Evolutionary conservation across 176 grass and related monocot genomes (phyloP).

Genomic region (Avena insularis): DNA sequence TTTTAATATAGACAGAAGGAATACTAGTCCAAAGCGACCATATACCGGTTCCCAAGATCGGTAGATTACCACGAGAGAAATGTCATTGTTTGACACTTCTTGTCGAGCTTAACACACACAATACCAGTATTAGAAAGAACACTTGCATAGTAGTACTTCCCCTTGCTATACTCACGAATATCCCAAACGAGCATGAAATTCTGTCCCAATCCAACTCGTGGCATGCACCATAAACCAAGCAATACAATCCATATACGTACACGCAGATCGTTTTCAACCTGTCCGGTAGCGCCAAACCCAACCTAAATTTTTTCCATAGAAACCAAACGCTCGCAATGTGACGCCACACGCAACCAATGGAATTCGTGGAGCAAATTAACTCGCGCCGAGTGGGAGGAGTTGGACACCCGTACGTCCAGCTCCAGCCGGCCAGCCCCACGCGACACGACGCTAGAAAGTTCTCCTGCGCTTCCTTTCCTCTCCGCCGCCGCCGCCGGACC

Average conservation of each 20-base stretch:
- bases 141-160: neutral
- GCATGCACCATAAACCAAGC: neutral
- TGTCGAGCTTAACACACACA: neutral
- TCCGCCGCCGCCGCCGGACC: neutral
- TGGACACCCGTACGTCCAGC: neutral
- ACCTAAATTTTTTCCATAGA: too few relatives aligned
- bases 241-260: neutral
- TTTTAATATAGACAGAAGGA: too few relatives aligned
- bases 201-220: neutral
- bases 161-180: neutral
- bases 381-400: neutral
- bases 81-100: neutral
- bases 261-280: neutral
- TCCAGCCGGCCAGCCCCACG: neutral
- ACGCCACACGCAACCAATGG: too few relatives aligned
- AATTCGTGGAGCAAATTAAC: neutral
- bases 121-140: neutral
- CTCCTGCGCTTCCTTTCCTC: neutral
- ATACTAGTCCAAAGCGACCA: neutral
- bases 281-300: neutral
- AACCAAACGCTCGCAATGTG: neutral
- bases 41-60: neutral
- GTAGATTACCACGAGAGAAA: neutral
- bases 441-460: conserved; percentile 40
- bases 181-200: neutral